These are phyloP conservation scores for Cryphonectria japonica DNA, from an alignment of 2,329 filamentous ascomycete genomes.

Conservation along the genomic window DNA sequence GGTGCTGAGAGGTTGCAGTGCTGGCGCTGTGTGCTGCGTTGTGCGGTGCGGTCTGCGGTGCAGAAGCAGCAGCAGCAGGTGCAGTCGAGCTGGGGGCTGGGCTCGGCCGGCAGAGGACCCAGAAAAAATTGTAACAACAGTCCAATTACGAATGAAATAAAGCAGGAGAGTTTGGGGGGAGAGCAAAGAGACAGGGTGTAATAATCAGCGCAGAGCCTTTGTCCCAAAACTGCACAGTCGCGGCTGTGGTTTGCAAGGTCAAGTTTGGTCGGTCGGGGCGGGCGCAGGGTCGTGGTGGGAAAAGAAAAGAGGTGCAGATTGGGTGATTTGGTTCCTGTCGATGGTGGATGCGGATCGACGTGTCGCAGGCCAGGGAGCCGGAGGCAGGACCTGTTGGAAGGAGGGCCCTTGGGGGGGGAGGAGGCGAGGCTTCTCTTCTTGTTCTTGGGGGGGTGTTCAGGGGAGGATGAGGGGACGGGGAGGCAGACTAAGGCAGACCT, in stretches of 20 bases:
- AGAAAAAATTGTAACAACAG: slow-evolving; percentile 11
- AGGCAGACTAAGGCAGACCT: not conserved
- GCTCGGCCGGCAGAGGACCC: slow-evolving; percentile 8
- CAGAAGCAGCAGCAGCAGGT: not conserved
- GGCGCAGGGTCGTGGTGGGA: slow-evolving; percentile 5
- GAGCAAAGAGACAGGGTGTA: not conserved
- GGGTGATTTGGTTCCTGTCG: slow-evolving; percentile 14
- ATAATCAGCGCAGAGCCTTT: not conserved
- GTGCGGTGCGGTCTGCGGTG: not conserved
- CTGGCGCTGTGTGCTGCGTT: not conserved
- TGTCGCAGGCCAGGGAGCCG: slow-evolving; percentile 12
- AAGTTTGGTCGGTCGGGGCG: not conserved
- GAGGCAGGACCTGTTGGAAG: not conserved
- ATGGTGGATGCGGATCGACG: slow-evolving; percentile 17
- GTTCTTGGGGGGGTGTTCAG: not conserved
- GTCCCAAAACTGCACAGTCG: not conserved
- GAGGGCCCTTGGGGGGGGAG: not conserved
- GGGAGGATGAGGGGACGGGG: not conserved
- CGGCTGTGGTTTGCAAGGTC: not conserved
- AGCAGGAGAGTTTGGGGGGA: not conserved
- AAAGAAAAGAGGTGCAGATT: slow-evolving; percentile 11
- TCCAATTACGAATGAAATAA: slow-evolving; percentile 10
- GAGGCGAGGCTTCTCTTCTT: not conserved
- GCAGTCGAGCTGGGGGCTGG: slow-evolving; percentile 2
- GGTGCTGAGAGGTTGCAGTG: slow-evolving; percentile 3